Conservation (phyloP, 331 rosid genomes). For the Pyrus hybrid region DNA sequence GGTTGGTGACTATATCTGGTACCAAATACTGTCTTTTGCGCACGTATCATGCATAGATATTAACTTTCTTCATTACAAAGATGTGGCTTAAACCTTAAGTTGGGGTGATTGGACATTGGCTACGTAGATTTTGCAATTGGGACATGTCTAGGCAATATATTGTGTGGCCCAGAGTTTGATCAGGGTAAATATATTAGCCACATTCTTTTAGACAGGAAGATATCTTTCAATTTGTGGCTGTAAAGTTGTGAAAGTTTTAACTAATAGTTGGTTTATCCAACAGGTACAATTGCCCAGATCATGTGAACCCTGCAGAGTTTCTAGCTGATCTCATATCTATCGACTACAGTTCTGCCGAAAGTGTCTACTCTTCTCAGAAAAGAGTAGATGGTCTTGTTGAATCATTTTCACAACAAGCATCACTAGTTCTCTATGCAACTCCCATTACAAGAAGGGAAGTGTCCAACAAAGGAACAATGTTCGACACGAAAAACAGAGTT, state of each 20-base stretch:
- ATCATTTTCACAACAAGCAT: slow-evolving; percentile 54
- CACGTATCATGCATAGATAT: background rate
- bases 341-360: slow-evolving; percentile 85
- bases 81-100: background rate
- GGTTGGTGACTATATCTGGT: slow-evolving; percentile 44
- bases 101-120: no score
- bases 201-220: background rate
- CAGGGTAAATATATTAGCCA: no score
- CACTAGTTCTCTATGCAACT: slow-evolving; percentile 60
- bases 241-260: slow-evolving; percentile 11
- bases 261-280: slow-evolving; percentile 20
- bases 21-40: background rate
- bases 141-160: no score
- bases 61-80: background rate
- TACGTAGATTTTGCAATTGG: no score
- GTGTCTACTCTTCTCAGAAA: slow-evolving; percentile 71
- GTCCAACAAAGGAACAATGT: slow-evolving; percentile 25
- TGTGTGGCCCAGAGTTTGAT: no score
- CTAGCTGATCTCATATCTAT: slow-evolving; percentile 93
- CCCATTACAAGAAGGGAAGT: slow-evolving; percentile 48
- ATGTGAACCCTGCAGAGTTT: slow-evolving; percentile 90
- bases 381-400: slow-evolving; percentile 77
- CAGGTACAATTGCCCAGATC: slow-evolving; percentile 83
- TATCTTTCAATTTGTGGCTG: background rate
- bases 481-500: slow-evolving; percentile 30